Conservation (phyloP, 345 rosid species). For the Euclidium syriacum region DNA sequence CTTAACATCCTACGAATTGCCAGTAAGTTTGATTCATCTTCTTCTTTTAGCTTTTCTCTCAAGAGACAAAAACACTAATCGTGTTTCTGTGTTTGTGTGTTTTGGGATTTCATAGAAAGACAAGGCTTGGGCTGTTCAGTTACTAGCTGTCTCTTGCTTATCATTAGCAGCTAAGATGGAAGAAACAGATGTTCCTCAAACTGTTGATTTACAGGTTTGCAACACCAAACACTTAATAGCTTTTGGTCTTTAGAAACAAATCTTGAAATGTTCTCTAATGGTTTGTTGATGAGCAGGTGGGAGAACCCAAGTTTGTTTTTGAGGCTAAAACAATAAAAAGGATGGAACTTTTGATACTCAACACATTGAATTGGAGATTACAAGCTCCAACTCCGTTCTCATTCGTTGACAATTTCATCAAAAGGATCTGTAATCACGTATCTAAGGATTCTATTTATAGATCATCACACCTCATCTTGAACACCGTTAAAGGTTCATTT, state of each 20-base stretch:
- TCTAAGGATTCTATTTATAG: slow-evolving; percentile 34
- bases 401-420: slow-evolving; percentile 48
- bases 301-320: slow-evolving; percentile 47
- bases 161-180: slow-evolving; percentile 76
- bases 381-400: slow-evolving; percentile 49
- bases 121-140: slow-evolving; percentile 57
- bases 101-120: slow-evolving; percentile 38
- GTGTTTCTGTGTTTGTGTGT: neutral
- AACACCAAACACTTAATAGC: slow-evolving; percentile 2
- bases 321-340: slow-evolving; percentile 53
- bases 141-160: slow-evolving; percentile 65
- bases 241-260: neutral
- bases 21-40: slow-evolving; percentile 46
- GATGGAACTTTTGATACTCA: slow-evolving; percentile 66
- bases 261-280: neutral
- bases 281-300: slow-evolving; percentile 39
- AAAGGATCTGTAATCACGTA: slow-evolving; percentile 32
- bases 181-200: slow-evolving; percentile 53
- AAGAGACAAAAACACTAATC: neutral
- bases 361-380: slow-evolving; percentile 67
- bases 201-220: slow-evolving; percentile 69
- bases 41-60: neutral
- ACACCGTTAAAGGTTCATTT: slow-evolving; percentile 49
- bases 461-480: slow-evolving; percentile 47
- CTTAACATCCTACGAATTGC: slow-evolving; percentile 51